Base-by-base conservation (phyloP, 2,329 filamentous ascomycete species). In the Microdochium trichocladiopsis region DNA sequence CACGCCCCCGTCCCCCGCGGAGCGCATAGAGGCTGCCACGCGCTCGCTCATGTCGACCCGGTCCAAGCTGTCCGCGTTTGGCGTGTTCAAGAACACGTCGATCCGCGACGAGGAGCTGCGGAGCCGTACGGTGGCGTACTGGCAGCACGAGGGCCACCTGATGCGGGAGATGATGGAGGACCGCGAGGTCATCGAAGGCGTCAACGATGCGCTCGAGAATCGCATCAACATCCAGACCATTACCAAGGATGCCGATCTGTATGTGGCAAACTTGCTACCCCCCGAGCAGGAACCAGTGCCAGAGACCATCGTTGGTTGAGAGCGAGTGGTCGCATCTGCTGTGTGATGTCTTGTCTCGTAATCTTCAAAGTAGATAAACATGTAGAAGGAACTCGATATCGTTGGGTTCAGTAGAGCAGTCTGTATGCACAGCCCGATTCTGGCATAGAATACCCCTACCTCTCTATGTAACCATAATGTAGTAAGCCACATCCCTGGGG, bases 161-260 rank as follows among this genome's bases (percentile, higher is more conserved):
- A 90, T 88, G 79, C 73, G 79, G 33, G 83, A 87, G 61, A 83
- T 88, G 23, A 87, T 95, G 79, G 87, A 91, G 73, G 87, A 93
- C 56, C 77, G 83, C 55, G 86, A 88, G 56, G 88, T 92, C 8
- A 71, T 89, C 33, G 83, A 86, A 61, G 82, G 86, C 50, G 79
- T 90, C 55, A 84, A 87, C 54, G 79, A 83, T 64, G 87, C 84
- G 11, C 67, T 92, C 58, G 72, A 74, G 61, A 80, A 78, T 56
- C 77, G 83, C 51, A 78, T 90, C 54, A 78, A 90, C 63, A 79
- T 90, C 22, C 68, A 70, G 37, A 71, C 68, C 25, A 78, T 92
- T 45, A 74, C 78, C 48, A 73, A 71, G 51, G 85, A 88, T 57
- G 87, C 87, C 1, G 84, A 87, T 53, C 66, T 66, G 10, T 88